Evolutionary conservation across 768 basidiomycete species (phyloP).

Genomic region (Kwoniella newhampshirensis): DNA sequence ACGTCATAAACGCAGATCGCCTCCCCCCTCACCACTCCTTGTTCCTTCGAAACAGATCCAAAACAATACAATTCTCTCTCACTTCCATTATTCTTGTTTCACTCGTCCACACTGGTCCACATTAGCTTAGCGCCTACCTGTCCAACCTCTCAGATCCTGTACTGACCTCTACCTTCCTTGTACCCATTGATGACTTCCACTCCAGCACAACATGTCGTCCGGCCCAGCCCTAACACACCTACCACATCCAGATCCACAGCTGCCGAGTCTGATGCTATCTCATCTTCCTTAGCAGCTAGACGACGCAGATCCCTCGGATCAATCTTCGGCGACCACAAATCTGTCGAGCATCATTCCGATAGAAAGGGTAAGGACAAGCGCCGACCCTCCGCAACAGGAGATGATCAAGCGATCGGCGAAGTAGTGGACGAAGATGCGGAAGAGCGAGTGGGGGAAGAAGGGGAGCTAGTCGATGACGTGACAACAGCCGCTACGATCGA

Average conservation of each 20-base stretch:
- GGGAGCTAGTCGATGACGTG: too few species aligned
- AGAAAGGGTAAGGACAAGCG: neutral
- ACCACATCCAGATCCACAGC: slow-evolving; percentile 2
- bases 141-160: too few species aligned
- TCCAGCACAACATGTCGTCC: neutral
- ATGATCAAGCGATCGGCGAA: slow-evolving; percentile 10
- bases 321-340: slow-evolving; percentile 1
- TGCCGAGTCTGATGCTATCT: slow-evolving; percentile 22
- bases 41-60: neutral
- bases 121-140: too few species aligned
- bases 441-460: slow-evolving; percentile 17
- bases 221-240: neutral
- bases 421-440: slow-evolving; percentile 16
- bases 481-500: slow-evolving; percentile 15
- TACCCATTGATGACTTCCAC: too few species aligned
- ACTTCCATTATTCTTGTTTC: slow-evolving; percentile 1
- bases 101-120: too few species aligned
- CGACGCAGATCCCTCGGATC: slow-evolving; percentile 13
- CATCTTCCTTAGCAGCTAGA: slow-evolving; percentile 13
- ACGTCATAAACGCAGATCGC: too few species aligned
- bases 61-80: too few species aligned
- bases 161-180: too few species aligned
- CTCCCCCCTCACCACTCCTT: too few species aligned
- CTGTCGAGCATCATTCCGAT: neutral
- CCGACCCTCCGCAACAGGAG: neutral